A percentile compares a stretch with the other conserved stretches of the same genome.
phyloP scores from a whole-genome alignment of 2,329 filamentous ascomycete species.

The Xylariaceae sp. region DNA sequence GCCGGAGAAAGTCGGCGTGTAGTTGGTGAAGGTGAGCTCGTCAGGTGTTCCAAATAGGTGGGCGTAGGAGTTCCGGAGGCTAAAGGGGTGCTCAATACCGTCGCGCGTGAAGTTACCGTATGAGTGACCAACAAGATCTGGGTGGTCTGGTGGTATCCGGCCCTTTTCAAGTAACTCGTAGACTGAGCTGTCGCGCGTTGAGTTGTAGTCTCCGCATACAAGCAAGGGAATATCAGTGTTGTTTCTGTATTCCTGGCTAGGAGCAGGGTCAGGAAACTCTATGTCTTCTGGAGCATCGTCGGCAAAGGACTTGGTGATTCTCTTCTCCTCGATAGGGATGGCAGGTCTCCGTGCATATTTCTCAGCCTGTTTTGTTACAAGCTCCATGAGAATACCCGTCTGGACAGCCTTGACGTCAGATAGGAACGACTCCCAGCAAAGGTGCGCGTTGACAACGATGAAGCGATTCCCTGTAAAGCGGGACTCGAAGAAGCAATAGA shows the following conservation, averaged over 20 bases:
- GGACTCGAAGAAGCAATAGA: constrained; percentile 90
- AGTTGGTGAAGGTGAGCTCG: constrained; percentile 91
- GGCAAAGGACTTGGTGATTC: constrained; percentile 44
- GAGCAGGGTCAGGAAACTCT: constrained; percentile 61
- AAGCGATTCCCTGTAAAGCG: constrained; percentile 82
- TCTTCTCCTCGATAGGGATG: constrained; percentile 69
- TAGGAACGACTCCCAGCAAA: constrained; percentile 89
- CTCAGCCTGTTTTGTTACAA: constrained; percentile 80
- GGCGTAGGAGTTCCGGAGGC: constrained; percentile 83
- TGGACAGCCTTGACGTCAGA: constrained; percentile 96
- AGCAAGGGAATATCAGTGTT: constrained; percentile 86
- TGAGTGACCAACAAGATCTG: constrained; percentile 73
- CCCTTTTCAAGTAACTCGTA: constrained; percentile 87
- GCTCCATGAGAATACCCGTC: constrained; percentile 91
- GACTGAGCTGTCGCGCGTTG: constrained; percentile 78
- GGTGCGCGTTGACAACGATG: constrained; percentile 89
- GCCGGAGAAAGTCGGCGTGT: constrained; percentile 86
- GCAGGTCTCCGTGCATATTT: constrained; percentile 76
- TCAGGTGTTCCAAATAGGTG: constrained; percentile 77
- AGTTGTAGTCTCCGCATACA: constrained; percentile 96
- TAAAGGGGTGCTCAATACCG: constrained; percentile 93
- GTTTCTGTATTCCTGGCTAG: constrained; percentile 81
- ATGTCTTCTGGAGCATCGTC: constrained; percentile 48
- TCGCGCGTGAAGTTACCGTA: constrained; percentile 92
- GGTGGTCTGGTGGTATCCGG: constrained; percentile 70